These are phyloP conservation scores for Corchorus capsularis DNA, from an alignment of 345 rosid species.

Conservation along the genomic window DNA sequence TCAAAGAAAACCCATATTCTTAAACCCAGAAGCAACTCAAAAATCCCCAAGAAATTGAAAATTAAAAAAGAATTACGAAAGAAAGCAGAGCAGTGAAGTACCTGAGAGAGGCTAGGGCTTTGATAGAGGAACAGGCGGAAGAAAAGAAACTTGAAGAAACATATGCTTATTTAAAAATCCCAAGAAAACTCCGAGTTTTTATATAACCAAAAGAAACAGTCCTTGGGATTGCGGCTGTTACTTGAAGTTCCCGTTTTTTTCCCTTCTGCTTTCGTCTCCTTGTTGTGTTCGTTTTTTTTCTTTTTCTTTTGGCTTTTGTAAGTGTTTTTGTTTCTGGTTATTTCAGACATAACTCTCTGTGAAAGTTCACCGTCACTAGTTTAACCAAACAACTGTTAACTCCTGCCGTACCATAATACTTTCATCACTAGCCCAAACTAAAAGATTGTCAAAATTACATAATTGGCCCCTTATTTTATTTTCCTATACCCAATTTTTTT, in stretches of 20 bases:
- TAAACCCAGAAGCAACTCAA: background rate
- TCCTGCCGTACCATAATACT: background rate
- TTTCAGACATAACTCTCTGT: conserved; percentile 8
- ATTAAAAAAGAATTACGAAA: background rate
- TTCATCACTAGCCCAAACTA: background rate
- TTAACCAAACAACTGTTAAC: background rate
- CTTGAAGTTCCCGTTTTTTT: background rate
- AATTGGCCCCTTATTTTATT: background rate
- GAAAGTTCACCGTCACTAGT: conserved; percentile 4
- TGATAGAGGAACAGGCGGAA: background rate
- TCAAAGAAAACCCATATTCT: background rate
- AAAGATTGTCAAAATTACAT: background rate
- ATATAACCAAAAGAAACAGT: background rate
- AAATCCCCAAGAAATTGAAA: background rate
- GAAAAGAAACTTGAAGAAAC: background rate
- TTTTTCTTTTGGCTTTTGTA: background rate
- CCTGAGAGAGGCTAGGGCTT: conserved; percentile 11
- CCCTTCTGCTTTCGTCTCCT: background rate
- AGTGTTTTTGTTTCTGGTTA: background rate
- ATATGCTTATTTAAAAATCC: background rate
- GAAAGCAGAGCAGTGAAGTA: conserved; percentile 1
- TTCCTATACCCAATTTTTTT: background rate
- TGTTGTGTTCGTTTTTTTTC: background rate
- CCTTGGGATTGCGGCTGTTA: conserved; percentile 14
- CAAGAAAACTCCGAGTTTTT: background rate